phyloP scores from a whole-genome alignment of 2,329 filamentous ascomycete species.

The Chaetomium sp. region DNA sequence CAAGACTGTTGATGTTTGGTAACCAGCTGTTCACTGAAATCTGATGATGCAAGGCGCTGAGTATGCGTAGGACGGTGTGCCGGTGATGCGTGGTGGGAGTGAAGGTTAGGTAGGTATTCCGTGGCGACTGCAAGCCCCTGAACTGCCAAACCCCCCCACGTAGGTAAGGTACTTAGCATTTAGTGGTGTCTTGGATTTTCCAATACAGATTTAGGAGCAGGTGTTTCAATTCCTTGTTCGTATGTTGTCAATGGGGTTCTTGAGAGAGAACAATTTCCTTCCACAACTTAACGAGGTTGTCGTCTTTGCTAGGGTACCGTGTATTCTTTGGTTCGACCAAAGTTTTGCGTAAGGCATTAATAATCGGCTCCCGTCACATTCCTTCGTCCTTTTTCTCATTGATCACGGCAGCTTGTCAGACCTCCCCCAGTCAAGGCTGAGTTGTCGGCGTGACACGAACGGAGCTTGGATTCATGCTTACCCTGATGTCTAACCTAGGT shows the following conservation, averaged over 20 bases:
- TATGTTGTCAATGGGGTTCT: neutral
- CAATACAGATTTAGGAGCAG: neutral
- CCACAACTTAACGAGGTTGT: neutral
- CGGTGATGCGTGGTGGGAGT: neutral
- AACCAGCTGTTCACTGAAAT: neutral
- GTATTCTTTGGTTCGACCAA: neutral
- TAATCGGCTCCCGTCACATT: neutral
- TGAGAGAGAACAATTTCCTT: neutral
- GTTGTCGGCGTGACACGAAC: neutral
- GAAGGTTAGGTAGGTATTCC: neutral
- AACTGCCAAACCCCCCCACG: too few relatives aligned
- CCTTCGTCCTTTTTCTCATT: neutral
- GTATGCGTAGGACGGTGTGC: neutral
- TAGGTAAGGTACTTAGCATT: neutral
- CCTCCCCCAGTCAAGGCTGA: neutral
- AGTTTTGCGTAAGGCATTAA: neutral
- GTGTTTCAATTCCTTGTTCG: neutral
- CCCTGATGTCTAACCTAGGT: neutral
- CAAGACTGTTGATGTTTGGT: neutral
- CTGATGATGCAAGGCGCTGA: neutral
- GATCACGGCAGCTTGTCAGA: neutral
- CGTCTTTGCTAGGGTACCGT: neutral
- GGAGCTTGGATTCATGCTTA: neutral
- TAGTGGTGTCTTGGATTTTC: neutral
- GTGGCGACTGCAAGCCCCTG: neutral